Conservation (phyloP, 148 eudicot genomes). For the Selenicereus undatus region DNA sequence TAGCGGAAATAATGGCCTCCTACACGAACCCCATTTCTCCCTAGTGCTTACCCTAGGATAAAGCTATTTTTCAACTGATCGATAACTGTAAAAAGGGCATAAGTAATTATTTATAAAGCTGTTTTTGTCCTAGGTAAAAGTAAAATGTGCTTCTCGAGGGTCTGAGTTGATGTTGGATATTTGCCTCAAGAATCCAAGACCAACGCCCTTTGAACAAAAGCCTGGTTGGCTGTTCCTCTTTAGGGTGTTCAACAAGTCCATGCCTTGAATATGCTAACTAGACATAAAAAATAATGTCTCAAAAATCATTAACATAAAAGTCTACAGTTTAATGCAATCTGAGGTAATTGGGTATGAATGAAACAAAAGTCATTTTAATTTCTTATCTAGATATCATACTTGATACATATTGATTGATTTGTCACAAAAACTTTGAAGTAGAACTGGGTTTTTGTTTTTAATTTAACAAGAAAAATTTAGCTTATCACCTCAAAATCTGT, state of each 20-base stretch:
- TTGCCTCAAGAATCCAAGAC: neutral
- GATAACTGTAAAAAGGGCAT: slow-evolving; percentile 4
- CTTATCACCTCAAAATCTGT: too few species aligned
- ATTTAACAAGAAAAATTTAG: too few species aligned
- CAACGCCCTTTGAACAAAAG: neutral
- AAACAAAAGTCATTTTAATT: neutral
- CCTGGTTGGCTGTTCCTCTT: slow-evolving; percentile 1
- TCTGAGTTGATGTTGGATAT: neutral
- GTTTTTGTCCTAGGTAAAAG: neutral
- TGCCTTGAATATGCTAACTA: neutral
- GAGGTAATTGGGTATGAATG: neutral
- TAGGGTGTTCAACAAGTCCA: slow-evolving; percentile 5
- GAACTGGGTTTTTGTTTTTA: neutral
- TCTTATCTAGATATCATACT: neutral
- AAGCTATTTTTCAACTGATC: neutral
- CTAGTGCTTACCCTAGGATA: neutral
- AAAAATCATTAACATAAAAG: neutral
- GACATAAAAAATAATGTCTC: neutral
- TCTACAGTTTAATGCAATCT: neutral
- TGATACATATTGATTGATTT: neutral
- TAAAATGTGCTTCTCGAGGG: neutral
- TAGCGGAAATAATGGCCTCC: neutral
- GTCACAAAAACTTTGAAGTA: neutral
- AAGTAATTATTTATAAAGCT: neutral
- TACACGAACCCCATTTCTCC: neutral